Evolutionary conservation across 2,329 filamentous ascomycete genomes (phyloP), one percentile per base, ranked within the genome.

Genomic region (Coleophoma eucalyptorum): DNA sequence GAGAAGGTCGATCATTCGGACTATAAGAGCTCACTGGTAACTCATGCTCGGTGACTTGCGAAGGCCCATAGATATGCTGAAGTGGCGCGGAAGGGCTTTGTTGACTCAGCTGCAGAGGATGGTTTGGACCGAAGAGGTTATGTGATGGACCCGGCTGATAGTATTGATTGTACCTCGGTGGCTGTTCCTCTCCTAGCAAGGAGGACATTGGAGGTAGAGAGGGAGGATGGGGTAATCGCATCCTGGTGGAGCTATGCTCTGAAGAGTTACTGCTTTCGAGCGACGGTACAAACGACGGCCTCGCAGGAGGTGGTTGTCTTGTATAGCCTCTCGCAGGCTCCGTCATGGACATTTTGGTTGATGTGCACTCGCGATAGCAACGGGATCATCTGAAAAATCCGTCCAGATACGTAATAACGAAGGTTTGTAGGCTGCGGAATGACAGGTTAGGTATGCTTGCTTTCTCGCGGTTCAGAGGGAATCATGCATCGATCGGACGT

Each of bases 81-180:
- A 32, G 46, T 19, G 46, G 35, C n/a, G 46, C 46, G 11, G 18
- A 18, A 10, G 46, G 46, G 18, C 42, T 42, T 31, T 42, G 37
- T 38, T 49, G 31, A 31, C 46, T 49, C 18, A 42, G 21, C 13
- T 18, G 31, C 3, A 49, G 35, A 42, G 46, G 35, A 49, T 49
- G 37, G n/a, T 38, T 35, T 26, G 10, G 2, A 26, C 26, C 26
- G 26, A 26, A 3, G 18, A 34, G 26, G 13, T 15, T 38, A 16
- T 47, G 42, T 8, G 19, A 26, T 31, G 20, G 42, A 6, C 42
- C 26, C 13, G 15, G 42, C 16, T 44, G 42, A 13, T 42, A 21
- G 16, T 42, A 18, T 21, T 42, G 40, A n/a, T 18, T 18, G 40
- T 42, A 42, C 11, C 18, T 18, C 19, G 40, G 35, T 38, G 35